Evolutionary conservation across 202 grass and related monocot species (phyloP), one percentile per base, ranked within the genome.

Genomic region (Carex arenaria): DNA sequence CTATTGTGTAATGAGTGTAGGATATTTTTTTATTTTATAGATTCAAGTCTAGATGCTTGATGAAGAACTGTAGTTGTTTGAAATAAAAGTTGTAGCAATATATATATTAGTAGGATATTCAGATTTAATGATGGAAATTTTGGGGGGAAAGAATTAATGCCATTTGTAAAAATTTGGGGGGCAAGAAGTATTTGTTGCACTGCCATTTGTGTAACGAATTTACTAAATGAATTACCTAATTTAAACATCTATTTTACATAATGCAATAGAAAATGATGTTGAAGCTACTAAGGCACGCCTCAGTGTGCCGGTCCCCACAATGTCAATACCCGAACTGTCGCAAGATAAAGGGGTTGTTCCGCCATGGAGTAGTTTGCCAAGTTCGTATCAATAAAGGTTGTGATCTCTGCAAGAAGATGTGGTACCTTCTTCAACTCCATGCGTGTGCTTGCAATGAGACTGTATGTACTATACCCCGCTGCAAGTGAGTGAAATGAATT

Each of bases 381-480:
- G 79, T 72, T n/a, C 97, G 93, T 54, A 93, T 91, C 84, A 94
- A 93, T 73, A 93, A 93, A 85, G 91, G 97, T 51, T 99, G 97
- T 88, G 82, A 80, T 62, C 76, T 97, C 52, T 99, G 97, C 65
- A 99, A 99, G 88, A 99, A 90, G 89, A 99, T 99, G 88, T 99
- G 97, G 97, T 97, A 99, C 86, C 92, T 99, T 72, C 97, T 99
- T 80, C 93, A 99, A 72, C 84, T 99, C 52, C 97, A 99, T 90
- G 88, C 93, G 56, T 90, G 93, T 81, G 93, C 93, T 85, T 99
- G 97, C 80, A 99, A 95, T 86, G 93, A 97, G 80, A 90, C 97
- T 65, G 90, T 86, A 22, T 99, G 93, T 80, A 91, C 26, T 64
- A 93, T 99, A 36, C 97, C 97, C 0, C 87, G 97, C 31, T 99